phyloP scores from a whole-genome alignment of 1,284 basidiomycete genomes.

The Ceratorhiza oryzae-sativae region DNA sequence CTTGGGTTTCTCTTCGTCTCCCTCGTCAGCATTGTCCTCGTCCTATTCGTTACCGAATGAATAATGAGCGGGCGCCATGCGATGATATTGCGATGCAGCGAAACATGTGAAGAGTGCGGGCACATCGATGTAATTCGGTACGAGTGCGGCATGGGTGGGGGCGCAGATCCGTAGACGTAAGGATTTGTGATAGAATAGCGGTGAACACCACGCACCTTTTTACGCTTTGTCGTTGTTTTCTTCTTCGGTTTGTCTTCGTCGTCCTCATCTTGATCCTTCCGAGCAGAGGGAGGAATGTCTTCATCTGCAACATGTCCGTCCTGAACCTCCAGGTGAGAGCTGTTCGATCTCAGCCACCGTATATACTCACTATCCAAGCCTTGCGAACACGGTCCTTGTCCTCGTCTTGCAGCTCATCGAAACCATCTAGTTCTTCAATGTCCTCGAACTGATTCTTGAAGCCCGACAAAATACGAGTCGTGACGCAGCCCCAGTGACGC shows the following conservation, averaged over 20 bases:
- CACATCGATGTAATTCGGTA: background rate
- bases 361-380: conserved; percentile 59
- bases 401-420: conserved; percentile 63
- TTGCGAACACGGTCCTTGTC: conserved; percentile 70
- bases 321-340: conserved; percentile 48
- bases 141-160: background rate
- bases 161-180: background rate
- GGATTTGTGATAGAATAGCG: background rate
- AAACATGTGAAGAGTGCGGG: background rate
- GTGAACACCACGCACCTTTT: conserved; percentile 32
- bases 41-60: background rate
- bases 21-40: conserved; percentile 28
- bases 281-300: conserved; percentile 76
- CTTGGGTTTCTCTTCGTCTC: conserved; percentile 47
- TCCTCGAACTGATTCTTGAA: conserved; percentile 69
- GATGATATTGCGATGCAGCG: background rate
- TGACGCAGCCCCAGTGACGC: conserved; percentile 86
- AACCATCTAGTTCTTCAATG: conserved; percentile 58
- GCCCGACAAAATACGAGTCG: conserved; percentile 71
- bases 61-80: background rate
- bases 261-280: conserved; percentile 60
- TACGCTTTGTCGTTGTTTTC: conserved; percentile 48
- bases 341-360: background rate
- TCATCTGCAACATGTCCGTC: conserved; percentile 77
- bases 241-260: conserved; percentile 60